Base-by-base conservation (phyloP, 176 grass and related monocot genomes). In the Typha latifolia region DNA sequence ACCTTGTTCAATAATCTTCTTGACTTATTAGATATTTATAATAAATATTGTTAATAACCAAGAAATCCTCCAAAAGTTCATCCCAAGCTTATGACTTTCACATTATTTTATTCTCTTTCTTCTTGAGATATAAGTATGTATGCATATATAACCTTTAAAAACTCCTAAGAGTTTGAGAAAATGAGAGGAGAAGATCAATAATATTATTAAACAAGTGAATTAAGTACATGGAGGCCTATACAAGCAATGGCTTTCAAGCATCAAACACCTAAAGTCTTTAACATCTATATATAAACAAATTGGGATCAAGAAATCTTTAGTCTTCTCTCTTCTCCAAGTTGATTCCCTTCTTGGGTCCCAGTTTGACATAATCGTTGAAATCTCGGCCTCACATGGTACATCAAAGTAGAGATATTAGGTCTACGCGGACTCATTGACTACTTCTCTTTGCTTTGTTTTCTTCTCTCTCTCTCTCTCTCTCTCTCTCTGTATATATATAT, bases 331-430 rank as follows among this genome's bases (percentile, higher is more conserved):
- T 57, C 53, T 57, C 53, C 53, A 21, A 57, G 15, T 55, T 47
- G 73, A 77, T 80, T 63, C 49, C 77, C 32, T 62, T 71, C 69
- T 34, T 43, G 29, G 77, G 22, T 73, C 66, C 80, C 77, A 50
- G 34, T 78, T 81, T 81, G 77, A 88, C 81, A 55, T 74, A 14
- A 84, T 84, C 81, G 81, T 88, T 88, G 81, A 88, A 84, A 84
- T 49, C 70, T 71, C 32, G 34, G 62, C 65, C 70, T 63, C 69
- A 67, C 77, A 71, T 12, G 8, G 70, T 80, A 53, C 77, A 29
- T 66, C 72, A 74, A 65, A 70, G 62, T 65, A 34, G 14, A 43
- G 1, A 47, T 6, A 65, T 21, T 14, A 34, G 62, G 62, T 67
- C 74, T 62, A 15, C 27, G 26, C 48, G 47, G 73, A 65, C 67